Evolutionary conservation across 805 yeast genomes (phyloP).

Genomic region (Starmerella stellata): DNA sequence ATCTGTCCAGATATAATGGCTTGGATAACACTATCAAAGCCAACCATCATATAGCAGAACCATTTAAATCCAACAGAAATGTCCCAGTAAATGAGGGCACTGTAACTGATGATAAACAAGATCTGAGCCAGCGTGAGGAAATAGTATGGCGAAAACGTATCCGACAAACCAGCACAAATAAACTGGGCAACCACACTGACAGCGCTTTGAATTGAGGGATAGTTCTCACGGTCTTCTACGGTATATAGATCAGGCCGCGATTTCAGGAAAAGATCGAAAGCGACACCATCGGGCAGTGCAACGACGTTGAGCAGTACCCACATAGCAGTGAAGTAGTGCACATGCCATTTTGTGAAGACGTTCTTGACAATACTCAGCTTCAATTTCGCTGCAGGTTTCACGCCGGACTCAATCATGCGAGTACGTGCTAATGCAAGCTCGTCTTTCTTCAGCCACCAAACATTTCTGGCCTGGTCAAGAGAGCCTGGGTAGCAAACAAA

Average conservation of each 20-base stretch:
- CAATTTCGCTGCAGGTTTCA: conserved; percentile 14
- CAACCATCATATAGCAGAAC: conserved; percentile 26
- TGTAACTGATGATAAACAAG: conserved; percentile 25
- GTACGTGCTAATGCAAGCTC: conserved; percentile 22
- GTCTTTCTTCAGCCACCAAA: conserved; percentile 21
- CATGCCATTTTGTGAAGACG: conserved; percentile 21
- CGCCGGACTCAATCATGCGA: conserved; percentile 21
- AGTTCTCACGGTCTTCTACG: conserved; percentile 25
- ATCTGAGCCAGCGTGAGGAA: conserved; percentile 23
- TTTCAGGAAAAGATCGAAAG: conserved; percentile 27
- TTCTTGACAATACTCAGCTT: conserved; percentile 14
- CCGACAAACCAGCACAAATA: conserved; percentile 26
- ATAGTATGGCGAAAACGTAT: conserved; percentile 25
- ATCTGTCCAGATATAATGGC: conserved; percentile 29
- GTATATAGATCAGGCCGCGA: conserved; percentile 22
- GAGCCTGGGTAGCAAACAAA: conserved; percentile 36
- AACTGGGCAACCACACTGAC: conserved; percentile 29
- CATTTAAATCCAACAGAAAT: conserved; percentile 27
- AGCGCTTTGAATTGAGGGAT: conserved; percentile 28
- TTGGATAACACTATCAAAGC: conserved; percentile 25
- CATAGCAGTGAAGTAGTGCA: conserved; percentile 21
- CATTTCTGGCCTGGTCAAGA: conserved; percentile 26
- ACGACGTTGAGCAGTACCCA: conserved; percentile 27
- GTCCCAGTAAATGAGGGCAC: conserved; percentile 28
- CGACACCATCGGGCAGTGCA: conserved; percentile 28